These are phyloP conservation scores for Hyphodiscus hymeniophilus DNA, from an alignment of 495 filamentous ascomycete species.

Conservation along the genomic window DNA sequence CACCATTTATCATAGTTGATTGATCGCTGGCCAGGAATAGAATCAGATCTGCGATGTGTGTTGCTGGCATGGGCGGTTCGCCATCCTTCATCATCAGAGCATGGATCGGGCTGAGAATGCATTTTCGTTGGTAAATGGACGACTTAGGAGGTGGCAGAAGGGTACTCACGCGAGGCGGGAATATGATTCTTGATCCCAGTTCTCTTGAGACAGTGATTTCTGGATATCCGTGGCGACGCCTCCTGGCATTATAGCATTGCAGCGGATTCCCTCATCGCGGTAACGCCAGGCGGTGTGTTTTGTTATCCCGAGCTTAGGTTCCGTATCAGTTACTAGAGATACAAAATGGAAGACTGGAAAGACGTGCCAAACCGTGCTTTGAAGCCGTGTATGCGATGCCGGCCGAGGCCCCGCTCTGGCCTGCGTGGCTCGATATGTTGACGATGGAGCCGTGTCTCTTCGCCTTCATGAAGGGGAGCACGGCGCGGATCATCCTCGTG, in stretches of 20 bases:
- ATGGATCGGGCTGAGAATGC: slow-evolving; percentile 21
- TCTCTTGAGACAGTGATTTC: background rate
- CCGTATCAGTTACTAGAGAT: slow-evolving; percentile 1
- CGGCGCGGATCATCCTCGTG: slow-evolving; percentile 30
- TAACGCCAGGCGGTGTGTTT: slow-evolving; percentile 38
- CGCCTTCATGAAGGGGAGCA: slow-evolving; percentile 29
- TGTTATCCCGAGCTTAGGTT: slow-evolving; percentile 28
- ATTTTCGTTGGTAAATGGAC: background rate
- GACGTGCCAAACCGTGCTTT: slow-evolving; percentile 27
- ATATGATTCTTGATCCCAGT: slow-evolving; percentile 9
- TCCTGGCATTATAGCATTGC: slow-evolving; percentile 27
- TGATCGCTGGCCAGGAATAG: slow-evolving; percentile 30
- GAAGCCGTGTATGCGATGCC: slow-evolving; percentile 33
- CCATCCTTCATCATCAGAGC: slow-evolving; percentile 21
- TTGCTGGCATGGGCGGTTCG: slow-evolving; percentile 18
- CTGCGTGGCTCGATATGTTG: slow-evolving; percentile 34
- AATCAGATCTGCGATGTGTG: slow-evolving; percentile 29
- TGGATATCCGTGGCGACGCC: slow-evolving; percentile 13
- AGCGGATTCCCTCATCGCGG: slow-evolving; percentile 29
- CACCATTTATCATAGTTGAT: slow-evolving; percentile 29
- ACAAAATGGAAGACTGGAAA: background rate
- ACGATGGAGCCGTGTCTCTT: slow-evolving; percentile 30
- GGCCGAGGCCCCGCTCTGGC: slow-evolving; percentile 27
- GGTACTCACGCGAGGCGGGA: slow-evolving; percentile 1
- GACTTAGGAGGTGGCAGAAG: background rate